phyloP scores from a whole-genome alignment of 1,284 basidiomycete species.

The Cryptococcus sp. region DNA sequence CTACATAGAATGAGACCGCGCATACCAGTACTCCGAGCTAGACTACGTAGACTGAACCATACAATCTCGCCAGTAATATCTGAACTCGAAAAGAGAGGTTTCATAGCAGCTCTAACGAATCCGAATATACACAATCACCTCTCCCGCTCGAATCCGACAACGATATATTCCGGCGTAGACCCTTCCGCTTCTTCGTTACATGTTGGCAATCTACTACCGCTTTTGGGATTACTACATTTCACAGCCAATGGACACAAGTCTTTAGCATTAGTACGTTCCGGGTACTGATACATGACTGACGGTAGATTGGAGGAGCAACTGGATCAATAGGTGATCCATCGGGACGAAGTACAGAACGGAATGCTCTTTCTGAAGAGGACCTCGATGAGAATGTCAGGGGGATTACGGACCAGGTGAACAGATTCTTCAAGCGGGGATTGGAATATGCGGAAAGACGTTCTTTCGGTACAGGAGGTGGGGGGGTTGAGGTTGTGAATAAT shows the following conservation, averaged over 20 bases:
- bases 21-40: neutral
- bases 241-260: conserved; percentile 72
- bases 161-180: conserved; percentile 85
- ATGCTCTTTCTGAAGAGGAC: conserved; percentile 58
- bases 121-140: conserved; percentile 35
- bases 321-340: conserved; percentile 97
- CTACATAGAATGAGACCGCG: neutral
- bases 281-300: neutral
- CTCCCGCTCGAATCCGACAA: conserved; percentile 37
- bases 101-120: conserved; percentile 48
- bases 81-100: conserved; percentile 48
- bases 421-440: conserved; percentile 67
- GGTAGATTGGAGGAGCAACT: conserved; percentile 92
- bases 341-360: conserved; percentile 78
- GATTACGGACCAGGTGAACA: conserved; percentile 63
- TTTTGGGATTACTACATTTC: conserved; percentile 84
- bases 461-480: conserved; percentile 11
- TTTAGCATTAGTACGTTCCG: conserved; percentile 64
- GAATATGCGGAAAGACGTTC: conserved; percentile 54
- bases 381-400: conserved; percentile 65
- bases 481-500: conserved; percentile 66
- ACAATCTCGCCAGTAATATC: conserved; percentile 15
- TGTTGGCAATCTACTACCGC: conserved; percentile 86
- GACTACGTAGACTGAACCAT: conserved; percentile 21
- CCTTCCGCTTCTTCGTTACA: conserved; percentile 86